Conservation (phyloP, 257 asterid genomes). For the Cordia subcordata region DNA sequence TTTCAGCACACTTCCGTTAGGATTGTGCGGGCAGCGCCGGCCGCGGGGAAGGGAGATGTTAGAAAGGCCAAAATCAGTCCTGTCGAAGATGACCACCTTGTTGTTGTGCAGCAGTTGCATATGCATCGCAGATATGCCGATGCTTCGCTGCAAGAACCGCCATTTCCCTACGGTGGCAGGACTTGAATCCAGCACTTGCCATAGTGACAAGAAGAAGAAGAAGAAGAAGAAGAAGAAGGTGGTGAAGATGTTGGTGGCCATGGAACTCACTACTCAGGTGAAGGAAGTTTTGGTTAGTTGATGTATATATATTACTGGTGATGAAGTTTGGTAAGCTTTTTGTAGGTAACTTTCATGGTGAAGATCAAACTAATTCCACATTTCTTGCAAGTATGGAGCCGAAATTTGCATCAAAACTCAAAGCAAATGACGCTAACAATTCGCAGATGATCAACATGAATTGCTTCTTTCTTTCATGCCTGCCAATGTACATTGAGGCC, state of each 20-base stretch:
- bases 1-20: slow-evolving; percentile 27
- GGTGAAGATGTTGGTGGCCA: not conserved
- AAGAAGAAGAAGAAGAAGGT: not conserved
- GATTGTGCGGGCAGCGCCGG: slow-evolving; percentile 41
- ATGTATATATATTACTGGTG: not conserved
- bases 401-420: not conserved
- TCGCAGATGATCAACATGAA: not conserved
- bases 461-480: no score
- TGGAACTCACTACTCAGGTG: no score
- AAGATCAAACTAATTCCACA: not conserved
- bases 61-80: slow-evolving; percentile 69
- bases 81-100: slow-evolving; percentile 57
- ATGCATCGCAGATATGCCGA: slow-evolving; percentile 83
- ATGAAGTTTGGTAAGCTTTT: not conserved
- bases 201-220: slow-evolving; percentile 5
- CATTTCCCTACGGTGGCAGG: slow-evolving; percentile 17
- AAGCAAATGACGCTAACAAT: not conserved
- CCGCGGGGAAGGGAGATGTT: slow-evolving; percentile 47
- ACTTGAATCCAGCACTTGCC: not conserved
- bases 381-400: not conserved
- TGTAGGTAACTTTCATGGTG: not conserved
- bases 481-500: no score
- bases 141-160: slow-evolving; percentile 18
- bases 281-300: not conserved
- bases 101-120: slow-evolving; percentile 67